Base-by-base conservation (phyloP, 2,329 filamentous ascomycete species). In the Calycina herbarum region DNA sequence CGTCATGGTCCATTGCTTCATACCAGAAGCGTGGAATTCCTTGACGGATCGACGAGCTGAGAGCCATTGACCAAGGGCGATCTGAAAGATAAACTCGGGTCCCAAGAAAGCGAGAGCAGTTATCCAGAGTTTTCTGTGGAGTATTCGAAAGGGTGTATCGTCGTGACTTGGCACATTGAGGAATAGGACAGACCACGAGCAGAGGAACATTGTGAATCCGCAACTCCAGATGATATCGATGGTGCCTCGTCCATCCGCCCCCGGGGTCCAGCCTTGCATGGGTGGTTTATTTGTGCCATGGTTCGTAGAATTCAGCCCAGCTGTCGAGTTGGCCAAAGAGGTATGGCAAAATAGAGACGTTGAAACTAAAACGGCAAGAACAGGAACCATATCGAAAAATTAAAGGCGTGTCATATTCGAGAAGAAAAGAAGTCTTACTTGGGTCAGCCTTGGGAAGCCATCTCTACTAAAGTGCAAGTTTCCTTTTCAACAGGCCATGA, bases 171-270 rank as follows among this genome's bases (percentile, higher is more conserved):
- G 75, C 3, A 79, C 69, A 51, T 81, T 80, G 5, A 79, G 76
- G 66, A 76, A 77, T 2, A 81, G 72, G 3, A 76, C 71, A 3
- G 78, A 76, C 77, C 79, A 82, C 35, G 72, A 76, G 67, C 79
- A 82, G 0, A 82, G 74, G 5, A 79, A 71, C 8, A 81, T 79
- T 1, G 81, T 82, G 24, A 79, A 61, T 1, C 72, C 57, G 62
- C 77, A 79, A 29, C 74, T 76, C 70, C 73, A 79, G 0, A 81
- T 64, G 40, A 82, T 79, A 61, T 80, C 77, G 27, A 78, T 68
- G 2, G 76, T 79, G 3, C 80, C 80, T 57, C 80, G 74, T 13
- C 75, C 73, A 62, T 75, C 70, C 6, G 78, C 76, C 24, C 73
- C 70, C 6, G 69, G 65, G 3, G 77, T 74, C 79, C 79, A 81